Evolutionary conservation across 1,284 basidiomycete species (phyloP), one percentile per base, ranked within the genome.

Genomic region (Apiotrichum veenhuisii): DNA sequence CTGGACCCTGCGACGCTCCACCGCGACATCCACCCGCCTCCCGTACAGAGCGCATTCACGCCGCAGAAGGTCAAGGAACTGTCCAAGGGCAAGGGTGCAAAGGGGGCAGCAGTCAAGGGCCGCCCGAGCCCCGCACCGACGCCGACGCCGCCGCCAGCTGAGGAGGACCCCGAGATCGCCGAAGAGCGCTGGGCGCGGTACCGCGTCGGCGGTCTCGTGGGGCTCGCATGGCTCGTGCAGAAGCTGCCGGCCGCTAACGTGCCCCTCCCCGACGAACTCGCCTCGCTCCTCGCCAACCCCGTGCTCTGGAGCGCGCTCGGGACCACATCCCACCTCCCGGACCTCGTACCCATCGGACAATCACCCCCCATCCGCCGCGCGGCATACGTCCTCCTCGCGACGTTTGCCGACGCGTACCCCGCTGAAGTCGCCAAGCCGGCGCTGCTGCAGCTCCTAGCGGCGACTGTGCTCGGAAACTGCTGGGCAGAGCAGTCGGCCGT

Each of bases 401-500:
- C 58, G 1, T 37, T 76, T 22, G 57, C 72, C 5, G 70, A 71
- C 10, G 50, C 57, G 1, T 67, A 64, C 47, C 66, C 68, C 7
- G 59, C 62, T 3, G 61, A 65, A 15, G 55, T 73, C 14, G 59
- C 50, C 12, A 58, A 67, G 44, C 38, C 55, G 9, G 67, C 70
- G 20, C 58, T 71, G 18, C 45, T 75, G 10, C 40, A 63, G 0
- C 70, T 82, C 1, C 73, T 91, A 17, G 83, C 86, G 41, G 65
- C 75, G 1, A 84, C 83, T 0, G 78, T 88, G 7, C 76, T 93
- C 36, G 83, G 85, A 17, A 86, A 85, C 23, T 87, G 87, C 8
- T 93, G 89, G 87, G 76, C 83, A 0, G 91, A 94, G 68, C 79
- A 81, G 5, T 89, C 93, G 66, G 63, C 77, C 0, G 79, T 78